Evolutionary conservation across 2,329 filamentous ascomycete species (phyloP).

Genomic region (Epichloe uncinata): DNA sequence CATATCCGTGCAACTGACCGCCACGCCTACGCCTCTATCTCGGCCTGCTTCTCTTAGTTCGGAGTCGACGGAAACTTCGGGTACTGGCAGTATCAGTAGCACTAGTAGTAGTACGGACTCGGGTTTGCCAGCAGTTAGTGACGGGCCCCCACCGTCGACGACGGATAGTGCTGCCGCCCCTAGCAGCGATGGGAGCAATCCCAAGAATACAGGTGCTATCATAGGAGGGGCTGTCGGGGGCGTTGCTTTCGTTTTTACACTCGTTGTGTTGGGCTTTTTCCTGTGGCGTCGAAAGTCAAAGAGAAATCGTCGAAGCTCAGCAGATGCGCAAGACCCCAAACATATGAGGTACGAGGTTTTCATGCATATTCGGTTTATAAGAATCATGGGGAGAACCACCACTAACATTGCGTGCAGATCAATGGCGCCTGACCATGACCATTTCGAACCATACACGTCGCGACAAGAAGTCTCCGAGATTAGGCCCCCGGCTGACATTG

Average conservation of each 20-base stretch:
- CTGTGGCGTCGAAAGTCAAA: constrained; percentile 24
- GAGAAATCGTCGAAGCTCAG: neutral
- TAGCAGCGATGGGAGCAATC: constrained; percentile 13
- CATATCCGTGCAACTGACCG: constrained; percentile 28
- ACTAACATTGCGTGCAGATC: constrained; percentile 16
- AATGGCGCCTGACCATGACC: constrained; percentile 12
- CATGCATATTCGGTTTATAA: neutral
- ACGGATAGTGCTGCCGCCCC: constrained; percentile 15
- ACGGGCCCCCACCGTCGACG: constrained; percentile 8
- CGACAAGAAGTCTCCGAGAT: constrained; percentile 15
- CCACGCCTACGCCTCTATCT: constrained; percentile 23
- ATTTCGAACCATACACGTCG: constrained; percentile 17
- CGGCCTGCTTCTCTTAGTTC: constrained; percentile 28
- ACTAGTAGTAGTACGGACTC: neutral
- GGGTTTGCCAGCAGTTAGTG: neutral
- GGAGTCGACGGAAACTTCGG: constrained; percentile 6
- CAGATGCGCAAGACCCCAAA: constrained; percentile 17
- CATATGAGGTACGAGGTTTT: constrained; percentile 27
- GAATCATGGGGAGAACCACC: neutral
- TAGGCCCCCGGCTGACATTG: neutral
- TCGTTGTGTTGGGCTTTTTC: constrained; percentile 30
- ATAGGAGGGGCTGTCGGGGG: constrained; percentile 42
- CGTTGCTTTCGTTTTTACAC: constrained; percentile 29
- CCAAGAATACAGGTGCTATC: constrained; percentile 33
- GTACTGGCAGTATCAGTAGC: neutral